These are phyloP conservation scores for Hypholoma fasciculare DNA, from an alignment of 768 basidiomycete genomes.

Conservation along the genomic window DNA sequence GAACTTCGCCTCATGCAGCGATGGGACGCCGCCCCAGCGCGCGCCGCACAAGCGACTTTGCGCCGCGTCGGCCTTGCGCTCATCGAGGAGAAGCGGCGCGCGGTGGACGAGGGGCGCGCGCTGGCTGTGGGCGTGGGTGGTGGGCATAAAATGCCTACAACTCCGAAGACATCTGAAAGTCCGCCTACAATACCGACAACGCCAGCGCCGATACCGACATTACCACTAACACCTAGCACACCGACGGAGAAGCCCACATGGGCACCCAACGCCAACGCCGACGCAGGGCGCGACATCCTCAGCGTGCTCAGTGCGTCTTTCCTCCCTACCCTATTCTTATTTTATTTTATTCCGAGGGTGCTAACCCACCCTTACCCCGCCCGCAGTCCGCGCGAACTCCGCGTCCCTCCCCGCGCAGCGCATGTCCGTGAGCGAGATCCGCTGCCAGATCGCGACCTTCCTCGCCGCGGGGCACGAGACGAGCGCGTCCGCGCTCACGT, in stretches of 20 bases:
- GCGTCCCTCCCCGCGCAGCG: conserved; percentile 42
- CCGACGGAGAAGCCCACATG: conserved; percentile 12
- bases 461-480: conserved; percentile 56
- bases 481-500: conserved; percentile 48
- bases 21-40: conserved; percentile 43
- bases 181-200: background rate
- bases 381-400: conserved; percentile 61
- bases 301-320: conserved; percentile 48
- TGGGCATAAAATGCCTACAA: conserved; percentile 1
- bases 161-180: background rate
- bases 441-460: conserved; percentile 56
- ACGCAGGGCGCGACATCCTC: conserved; percentile 50
- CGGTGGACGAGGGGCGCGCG: conserved; percentile 26
- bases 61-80: conserved; percentile 53
- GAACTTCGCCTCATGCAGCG: conserved; percentile 29
- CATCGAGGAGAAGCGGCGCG: conserved; percentile 48
- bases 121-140: conserved; percentile 9
- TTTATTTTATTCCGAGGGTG: too few relatives aligned
- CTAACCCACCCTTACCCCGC: background rate
- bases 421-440: conserved; percentile 59
- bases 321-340: background rate
- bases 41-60: conserved; percentile 45
- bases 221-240: background rate
- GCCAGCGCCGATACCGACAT: background rate
- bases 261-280: too few relatives aligned